phyloP scores from a whole-genome alignment of 495 filamentous ascomycete species.

The Penicillium paxilli region DNA sequence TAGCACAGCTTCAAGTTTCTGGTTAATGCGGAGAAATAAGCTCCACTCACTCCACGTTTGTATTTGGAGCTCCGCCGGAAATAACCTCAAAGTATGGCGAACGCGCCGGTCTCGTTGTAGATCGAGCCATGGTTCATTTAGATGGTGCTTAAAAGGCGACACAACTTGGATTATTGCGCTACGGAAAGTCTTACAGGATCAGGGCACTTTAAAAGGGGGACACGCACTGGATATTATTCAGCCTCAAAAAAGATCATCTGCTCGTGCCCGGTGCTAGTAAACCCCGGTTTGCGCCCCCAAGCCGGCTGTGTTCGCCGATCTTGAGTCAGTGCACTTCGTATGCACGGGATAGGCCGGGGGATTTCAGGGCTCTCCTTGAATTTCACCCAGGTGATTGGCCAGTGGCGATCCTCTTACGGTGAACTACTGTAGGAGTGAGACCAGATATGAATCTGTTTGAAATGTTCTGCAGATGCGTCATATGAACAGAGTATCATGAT shows the following conservation, averaged over 20 bases:
- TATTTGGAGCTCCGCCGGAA: constrained; percentile 16
- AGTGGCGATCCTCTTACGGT: too few species aligned
- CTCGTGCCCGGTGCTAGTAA: constrained; percentile 12
- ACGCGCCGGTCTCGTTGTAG: constrained; percentile 5
- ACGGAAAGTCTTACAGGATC: neutral
- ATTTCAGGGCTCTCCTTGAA: too few species aligned
- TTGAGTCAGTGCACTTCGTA: constrained; percentile 20
- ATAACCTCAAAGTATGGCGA: constrained; percentile 19
- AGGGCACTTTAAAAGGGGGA: constrained; percentile 13
- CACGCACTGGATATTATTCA: constrained; percentile 8
- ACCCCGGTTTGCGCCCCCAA: constrained; percentile 6
- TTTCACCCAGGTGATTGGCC: too few species aligned
- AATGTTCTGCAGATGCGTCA: too few species aligned
- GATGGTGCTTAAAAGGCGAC: neutral
- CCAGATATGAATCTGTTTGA: too few species aligned
- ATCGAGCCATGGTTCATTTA: constrained; percentile 7
- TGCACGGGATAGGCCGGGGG: neutral
- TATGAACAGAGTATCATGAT: too few species aligned
- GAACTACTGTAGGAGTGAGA: too few species aligned
- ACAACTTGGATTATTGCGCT: neutral
- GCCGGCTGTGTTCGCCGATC: constrained; percentile 17
- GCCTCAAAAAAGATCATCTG: constrained; percentile 25
- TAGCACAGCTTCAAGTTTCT: neutral
- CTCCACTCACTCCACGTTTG: constrained; percentile 40
- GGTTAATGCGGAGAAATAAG: neutral